phyloP scores from a whole-genome alignment of 129 eudicot species.

The Rutidosis leptorrhynchoides region DNA sequence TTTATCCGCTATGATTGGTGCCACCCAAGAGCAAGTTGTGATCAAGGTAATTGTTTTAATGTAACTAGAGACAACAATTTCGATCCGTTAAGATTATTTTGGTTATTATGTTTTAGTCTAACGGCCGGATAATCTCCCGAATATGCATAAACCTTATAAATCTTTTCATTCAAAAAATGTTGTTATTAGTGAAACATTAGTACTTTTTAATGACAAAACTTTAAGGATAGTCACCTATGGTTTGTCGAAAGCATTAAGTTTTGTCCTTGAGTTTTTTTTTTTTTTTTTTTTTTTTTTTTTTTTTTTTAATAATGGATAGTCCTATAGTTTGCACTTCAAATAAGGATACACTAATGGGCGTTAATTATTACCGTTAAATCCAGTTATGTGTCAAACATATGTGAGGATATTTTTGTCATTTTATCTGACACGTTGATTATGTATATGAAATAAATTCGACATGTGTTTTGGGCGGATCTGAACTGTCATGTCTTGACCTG shows the following conservation, averaged over 20 bases:
- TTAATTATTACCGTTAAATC: too few species aligned
- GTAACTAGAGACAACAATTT: not conserved
- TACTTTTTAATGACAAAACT: too few species aligned
- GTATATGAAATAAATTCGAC: not conserved
- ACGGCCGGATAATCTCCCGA: not conserved
- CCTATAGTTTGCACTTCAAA: too few species aligned
- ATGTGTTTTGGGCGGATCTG: not conserved
- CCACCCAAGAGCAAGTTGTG: conserved; percentile 28
- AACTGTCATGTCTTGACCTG: not conserved
- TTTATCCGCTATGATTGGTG: conserved; percentile 65
- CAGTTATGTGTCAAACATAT: too few species aligned
- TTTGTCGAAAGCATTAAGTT: too few species aligned
- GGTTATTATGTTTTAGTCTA: not conserved
- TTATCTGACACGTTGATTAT: not conserved
- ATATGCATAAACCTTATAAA: not conserved
- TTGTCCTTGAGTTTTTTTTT: too few species aligned
- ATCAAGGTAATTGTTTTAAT: conserved; percentile 18
- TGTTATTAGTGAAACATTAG: not conserved
- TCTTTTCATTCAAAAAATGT: not conserved
- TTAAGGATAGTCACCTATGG: too few species aligned
- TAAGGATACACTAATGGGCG: too few species aligned
- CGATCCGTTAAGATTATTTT: not conserved
- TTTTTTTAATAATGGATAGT: too few species aligned
- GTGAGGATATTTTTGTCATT: not conserved
- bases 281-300: too few species aligned